phyloP scores from a whole-genome alignment of 2,329 filamentous ascomycete species.

The Whalleya microplaca region DNA sequence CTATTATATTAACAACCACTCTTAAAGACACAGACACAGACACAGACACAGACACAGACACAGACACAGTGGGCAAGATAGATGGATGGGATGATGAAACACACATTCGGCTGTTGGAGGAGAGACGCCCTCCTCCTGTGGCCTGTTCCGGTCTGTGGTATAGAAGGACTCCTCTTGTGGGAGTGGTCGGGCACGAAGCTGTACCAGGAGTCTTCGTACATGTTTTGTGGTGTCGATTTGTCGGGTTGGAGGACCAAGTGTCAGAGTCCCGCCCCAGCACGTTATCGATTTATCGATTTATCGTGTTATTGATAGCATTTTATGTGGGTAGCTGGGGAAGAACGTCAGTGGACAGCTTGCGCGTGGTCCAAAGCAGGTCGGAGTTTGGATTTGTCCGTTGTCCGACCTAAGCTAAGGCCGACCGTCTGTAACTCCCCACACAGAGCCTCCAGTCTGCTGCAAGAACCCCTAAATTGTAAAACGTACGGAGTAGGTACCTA shows the following conservation, averaged over 20 bases:
- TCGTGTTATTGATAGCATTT: neutral
- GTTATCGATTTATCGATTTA: neutral
- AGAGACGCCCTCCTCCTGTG: constrained; percentile 73
- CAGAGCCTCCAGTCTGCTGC: no score
- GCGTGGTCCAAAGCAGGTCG: neutral
- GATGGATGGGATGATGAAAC: constrained; percentile 36
- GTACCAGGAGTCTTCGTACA: constrained; percentile 88
- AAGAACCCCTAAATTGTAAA: no score
- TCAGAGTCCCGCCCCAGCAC: neutral
- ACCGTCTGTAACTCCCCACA: neutral
- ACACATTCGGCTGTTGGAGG: constrained; percentile 67
- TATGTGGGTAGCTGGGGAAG: neutral
- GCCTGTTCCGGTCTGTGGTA: constrained; percentile 48
- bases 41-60: no score
- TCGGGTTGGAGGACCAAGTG: neutral
- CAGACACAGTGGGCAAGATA: constrained; percentile 19
- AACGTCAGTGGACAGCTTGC: constrained; percentile 5
- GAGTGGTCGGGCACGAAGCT: constrained; percentile 70
- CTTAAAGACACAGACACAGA: no score
- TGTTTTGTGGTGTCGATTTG: constrained; percentile 40
- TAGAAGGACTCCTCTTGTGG: constrained; percentile 51
- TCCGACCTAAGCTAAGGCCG: neutral
- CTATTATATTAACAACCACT: constrained; percentile 24
- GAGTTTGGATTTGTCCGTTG: constrained; percentile 8
- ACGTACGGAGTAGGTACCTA: no score